Percentiles rank a stretch among this genome's conserved stretches.
Conservation (phyloP, 345 rosid genomes). For the Camelina laxa region DNA sequence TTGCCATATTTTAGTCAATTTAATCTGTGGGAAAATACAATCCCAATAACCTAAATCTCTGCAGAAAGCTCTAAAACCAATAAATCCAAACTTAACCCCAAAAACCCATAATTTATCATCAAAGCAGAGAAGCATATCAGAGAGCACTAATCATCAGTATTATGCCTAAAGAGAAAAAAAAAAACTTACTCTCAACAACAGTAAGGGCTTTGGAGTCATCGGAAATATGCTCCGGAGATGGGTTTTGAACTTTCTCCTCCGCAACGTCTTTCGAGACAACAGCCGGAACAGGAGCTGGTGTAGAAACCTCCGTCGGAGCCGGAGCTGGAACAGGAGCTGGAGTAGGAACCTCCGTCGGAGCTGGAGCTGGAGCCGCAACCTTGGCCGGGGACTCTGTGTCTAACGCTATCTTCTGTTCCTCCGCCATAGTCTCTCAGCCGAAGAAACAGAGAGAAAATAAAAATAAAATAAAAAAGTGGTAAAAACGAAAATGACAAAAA, state of each 20-base stretch:
- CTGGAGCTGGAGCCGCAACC: constrained; percentile 15
- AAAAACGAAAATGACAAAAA: not conserved
- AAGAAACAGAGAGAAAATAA: not conserved
- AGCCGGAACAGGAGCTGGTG: constrained; percentile 13
- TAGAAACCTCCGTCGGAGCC: constrained; percentile 1
- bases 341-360: constrained; percentile 8
- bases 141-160: no score
- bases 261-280: constrained; percentile 34
- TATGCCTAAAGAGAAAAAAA: constrained; percentile 2
- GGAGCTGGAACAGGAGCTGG: constrained; percentile 21
- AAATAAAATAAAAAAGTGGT: not conserved
- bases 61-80: not conserved
- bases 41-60: constrained; percentile 3
- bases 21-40: not conserved
- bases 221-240: constrained; percentile 39
- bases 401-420: constrained; percentile 24
- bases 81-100: not conserved
- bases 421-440: constrained; percentile 31
- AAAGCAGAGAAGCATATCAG: not conserved
- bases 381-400: constrained; percentile 49
- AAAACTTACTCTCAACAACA: constrained; percentile 58
- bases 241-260: constrained; percentile 45
- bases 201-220: constrained; percentile 69
- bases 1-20: not conserved
- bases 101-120: not conserved